Base-by-base conservation (phyloP, 2,329 filamentous ascomycete genomes). In the Beauveria pseudobassiana region DNA sequence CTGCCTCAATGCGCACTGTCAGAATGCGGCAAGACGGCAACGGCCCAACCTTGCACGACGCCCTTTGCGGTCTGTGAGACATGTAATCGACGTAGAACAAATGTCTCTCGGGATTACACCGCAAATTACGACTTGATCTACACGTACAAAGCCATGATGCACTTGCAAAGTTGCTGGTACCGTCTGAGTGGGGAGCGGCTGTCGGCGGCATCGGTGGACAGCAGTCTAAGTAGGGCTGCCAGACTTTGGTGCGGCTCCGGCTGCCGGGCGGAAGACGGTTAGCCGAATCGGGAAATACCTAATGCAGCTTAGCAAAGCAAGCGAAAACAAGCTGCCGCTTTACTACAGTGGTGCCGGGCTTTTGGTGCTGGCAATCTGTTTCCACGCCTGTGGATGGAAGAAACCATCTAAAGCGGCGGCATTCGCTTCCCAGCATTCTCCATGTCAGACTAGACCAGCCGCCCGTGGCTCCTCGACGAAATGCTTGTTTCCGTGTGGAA, bases 201-300 rank as follows among this genome's bases (percentile, higher is more conserved):
- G 65, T 68, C 67, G 68, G 68, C 64, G 66, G 67, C 63, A 66
- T 69, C 67, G 68, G 64, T 63, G 67, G 52, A 55, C 34, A 30
- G 24, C 24, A 49, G 38, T 16, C 53, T 28, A 45, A 30, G 18
- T 24, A 46, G 3, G 53, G 30, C 49, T 53, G 22, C n/a, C 52
- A 34, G 22, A 45, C 14, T n/a, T 20, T 52, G 26, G 54, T 59
- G 62, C 63, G 59, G 62, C 61, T 54, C 51, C 66, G 66, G 65
- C 63, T 61, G 61, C 62, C 64, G 66, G 63, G 53, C 61, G 61
- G 65, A 30, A 34, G 54, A 30, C 28, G 53, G 46, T 38, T 49
- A 34, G 59, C 45, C 51, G 34, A 61, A 61, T 61, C 51, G 43
- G 59, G 59, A n/a, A 61, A 55, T 54, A 12, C 52, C 16, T 12